A percentile compares a stretch with the other conserved stretches of the same genome.
phyloP scores from a whole-genome alignment of 2,329 filamentous ascomycete genomes.

The Myriosclerotinia curreyana region DNA sequence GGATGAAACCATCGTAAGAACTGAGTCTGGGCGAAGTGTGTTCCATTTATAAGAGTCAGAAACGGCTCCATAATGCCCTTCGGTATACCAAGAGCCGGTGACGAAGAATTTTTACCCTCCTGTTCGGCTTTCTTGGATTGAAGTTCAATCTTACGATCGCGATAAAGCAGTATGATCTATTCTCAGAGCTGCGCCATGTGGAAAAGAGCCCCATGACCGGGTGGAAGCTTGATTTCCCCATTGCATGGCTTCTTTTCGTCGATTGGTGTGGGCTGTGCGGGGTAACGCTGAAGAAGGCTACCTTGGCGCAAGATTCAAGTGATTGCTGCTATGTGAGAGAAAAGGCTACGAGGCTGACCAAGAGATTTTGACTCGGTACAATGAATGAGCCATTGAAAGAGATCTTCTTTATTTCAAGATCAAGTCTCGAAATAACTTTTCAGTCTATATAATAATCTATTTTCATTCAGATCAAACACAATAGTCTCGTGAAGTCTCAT shows the following conservation, averaged over 20 bases:
- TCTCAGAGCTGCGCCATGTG: background rate
- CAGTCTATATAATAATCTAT: too few relatives aligned
- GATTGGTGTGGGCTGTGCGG: background rate
- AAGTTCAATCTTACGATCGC: conserved; percentile 7
- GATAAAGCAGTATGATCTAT: background rate
- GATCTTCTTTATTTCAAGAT: background rate
- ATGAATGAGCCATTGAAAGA: background rate
- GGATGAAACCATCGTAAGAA: background rate
- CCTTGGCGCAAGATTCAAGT: background rate
- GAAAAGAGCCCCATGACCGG: background rate
- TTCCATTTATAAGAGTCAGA: background rate
- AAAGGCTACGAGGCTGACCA: background rate
- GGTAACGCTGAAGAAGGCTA: background rate
- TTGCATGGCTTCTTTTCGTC: background rate
- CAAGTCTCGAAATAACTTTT: background rate
- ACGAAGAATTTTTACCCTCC: background rate
- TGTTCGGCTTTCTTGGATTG: background rate
- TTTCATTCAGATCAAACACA: background rate
- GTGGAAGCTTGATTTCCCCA: background rate
- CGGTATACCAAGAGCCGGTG: background rate
- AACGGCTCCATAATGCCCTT: background rate
- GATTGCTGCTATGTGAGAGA: background rate
- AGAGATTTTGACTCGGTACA: background rate
- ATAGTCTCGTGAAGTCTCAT: background rate
- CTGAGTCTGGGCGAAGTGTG: background rate